Base-by-base conservation (phyloP, 805 yeast species). In the Candida ortonii region DNA sequence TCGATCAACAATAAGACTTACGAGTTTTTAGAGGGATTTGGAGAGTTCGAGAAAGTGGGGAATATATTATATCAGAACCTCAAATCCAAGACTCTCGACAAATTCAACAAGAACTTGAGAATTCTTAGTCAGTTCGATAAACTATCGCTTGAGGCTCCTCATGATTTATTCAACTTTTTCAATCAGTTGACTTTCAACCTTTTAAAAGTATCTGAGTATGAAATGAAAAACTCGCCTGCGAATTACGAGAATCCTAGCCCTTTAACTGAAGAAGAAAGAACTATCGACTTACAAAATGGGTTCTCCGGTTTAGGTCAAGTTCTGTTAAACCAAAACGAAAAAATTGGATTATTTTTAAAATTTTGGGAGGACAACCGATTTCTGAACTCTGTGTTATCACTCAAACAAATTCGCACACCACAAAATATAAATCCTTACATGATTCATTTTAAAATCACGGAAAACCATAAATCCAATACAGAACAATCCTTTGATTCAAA, bases 361-460 rank as follows among this genome's bases (percentile, higher is more conserved):
- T 47, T 50, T 12, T 60, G 65, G 65, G 55, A 54, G 22, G 60
- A 55, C 34, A 52, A 53, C 38, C 38, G 62, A 28, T 50, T 42
- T 35, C 32, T 55, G 5, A 52, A 50, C 29, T 26, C 44, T n/a
- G 25, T 56, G 4, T 30, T 32, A 16, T 19, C 42, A 0, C 34
- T 40, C 2, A 49, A 50, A 13, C 30, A 36, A 3, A 28, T 53
- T 3, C 31, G 43, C 21, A 49, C 53, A 2, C 23, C 35, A 3
- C 47, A 48, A 15, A 32, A 32, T 7, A 29, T 44, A 5, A 41
- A 38, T 19, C 58, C 56, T 4, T 57, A 57, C 31, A 25, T 52
- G 30, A 40, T 60, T 3, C 64, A 60, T 43, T 60, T 60, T 36
- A 59, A 59, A 30, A 53, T 60, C 9, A 46, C 50, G 6, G 62